Evolutionary conservation across 129 eudicot genomes (phyloP), one percentile per base, ranked within the genome.

Genomic region (Arctium minus): DNA sequence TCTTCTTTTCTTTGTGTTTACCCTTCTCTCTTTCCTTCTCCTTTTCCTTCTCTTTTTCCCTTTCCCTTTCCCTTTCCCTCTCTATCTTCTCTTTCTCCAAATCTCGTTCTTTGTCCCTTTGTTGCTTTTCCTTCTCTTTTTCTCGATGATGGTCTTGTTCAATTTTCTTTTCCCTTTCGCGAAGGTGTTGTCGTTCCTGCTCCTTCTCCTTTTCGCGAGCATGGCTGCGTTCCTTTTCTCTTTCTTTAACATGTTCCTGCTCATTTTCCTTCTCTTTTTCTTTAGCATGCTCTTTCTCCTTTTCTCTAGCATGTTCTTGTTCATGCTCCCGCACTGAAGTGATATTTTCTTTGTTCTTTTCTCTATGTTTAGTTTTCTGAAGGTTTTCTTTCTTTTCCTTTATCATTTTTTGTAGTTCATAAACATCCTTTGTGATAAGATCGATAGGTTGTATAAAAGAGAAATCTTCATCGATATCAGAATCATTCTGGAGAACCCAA

Each of bases 371-470:
- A 42, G 86, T 84, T 76, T 87, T 89, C 70, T 82, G 90, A 53
- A 80, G 67, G 69, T 42, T 80, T 72, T 87, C 91, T 71, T 88
- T 92, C 87, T 89, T 92, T 87, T 94, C 97, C 75, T 88, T 90
- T 81, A 94, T 90, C 82, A 94, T 94, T 79, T 85, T 88, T 82
- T 87, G 96, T 73, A 94, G 87, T 77, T 94, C 98, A 67, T 83
- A 72, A 5, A 89, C 97, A 79, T 92, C 92, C 80, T 92, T 94
- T 79, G 98, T 94, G 79, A 94, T 94, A 64, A 94, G 93, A 83
- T 94, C 98, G 32, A 94, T 84, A 9, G 98, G 98, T 91, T 94
- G 93, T 65, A 94, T 83, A 71, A 92, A 91, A 39, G 97, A 94
- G 86, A 94, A 94, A 86, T 92, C 98, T 81, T 92, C 97, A 84